Evolutionary conservation across 2,329 filamentous ascomycete species (phyloP).

Genomic region (Gnomoniopsis sp.): DNA sequence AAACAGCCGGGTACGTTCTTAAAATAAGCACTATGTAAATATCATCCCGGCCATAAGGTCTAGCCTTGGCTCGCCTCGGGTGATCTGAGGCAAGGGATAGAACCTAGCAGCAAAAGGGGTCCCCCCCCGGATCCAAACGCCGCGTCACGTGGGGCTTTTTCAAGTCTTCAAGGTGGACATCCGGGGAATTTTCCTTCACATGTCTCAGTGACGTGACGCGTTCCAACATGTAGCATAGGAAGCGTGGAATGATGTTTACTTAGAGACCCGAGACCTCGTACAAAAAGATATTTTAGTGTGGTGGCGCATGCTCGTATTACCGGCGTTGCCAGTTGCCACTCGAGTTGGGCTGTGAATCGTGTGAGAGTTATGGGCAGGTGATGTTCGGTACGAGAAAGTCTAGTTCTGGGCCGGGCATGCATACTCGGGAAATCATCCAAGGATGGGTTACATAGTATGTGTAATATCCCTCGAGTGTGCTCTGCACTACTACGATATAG

Average conservation of each 20-base stretch:
- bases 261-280: neutral
- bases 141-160: neutral
- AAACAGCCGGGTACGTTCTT: neutral
- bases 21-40: neutral
- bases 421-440: neutral
- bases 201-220: neutral
- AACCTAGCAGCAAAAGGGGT: neutral
- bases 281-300: neutral
- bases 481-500: too few species aligned
- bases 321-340: neutral
- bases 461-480: too few species aligned
- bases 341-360: neutral
- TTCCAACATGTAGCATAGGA: neutral
- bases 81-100: constrained; percentile 1
- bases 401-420: neutral
- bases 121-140: neutral
- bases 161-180: neutral
- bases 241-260: neutral
- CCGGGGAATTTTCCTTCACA: neutral
- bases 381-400: neutral
- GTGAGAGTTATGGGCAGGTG: neutral
- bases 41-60: neutral
- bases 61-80: neutral
- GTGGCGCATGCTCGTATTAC: neutral
- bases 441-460: too few species aligned